Evolutionary conservation across 2,329 filamentous ascomycete species (phyloP), one percentile per base, ranked within the genome.

Genomic region (Rhynchosporium agropyri): DNA sequence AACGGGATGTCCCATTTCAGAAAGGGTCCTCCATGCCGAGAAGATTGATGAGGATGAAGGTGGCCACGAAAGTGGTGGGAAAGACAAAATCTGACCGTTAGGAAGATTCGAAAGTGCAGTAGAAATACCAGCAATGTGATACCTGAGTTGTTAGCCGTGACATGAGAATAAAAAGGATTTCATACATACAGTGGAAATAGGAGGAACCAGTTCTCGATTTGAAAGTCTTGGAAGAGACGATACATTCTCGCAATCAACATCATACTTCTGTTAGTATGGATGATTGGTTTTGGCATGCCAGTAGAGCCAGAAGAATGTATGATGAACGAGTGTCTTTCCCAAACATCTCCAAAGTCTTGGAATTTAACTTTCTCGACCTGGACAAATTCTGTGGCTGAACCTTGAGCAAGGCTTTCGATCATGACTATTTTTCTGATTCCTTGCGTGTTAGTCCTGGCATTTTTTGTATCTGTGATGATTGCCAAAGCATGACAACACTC

Each of bases 231-330:
- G 57, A 73, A 74, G 13, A 74, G 63, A 36, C 73, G 69, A 62
- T 74, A 74, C 72, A 74, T 74, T 42, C 72, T 65, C 38, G 73
- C 72, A 65, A 74, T 74, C 13, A 72, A 68, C 70, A 74, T 74
- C 66, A 74, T 70, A 61, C 74, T 74, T 43, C 73, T 62, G 61
- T 74, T 74, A 9, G 71, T 73, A 61, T 74, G 72, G 40, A 73
- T 67, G 8, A 73, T 69, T 4, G 72, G 71, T 56, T 74, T 74
- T 53, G 72, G 72, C 66, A 71, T 71, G 9, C 71, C 71, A 40
- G 72, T 74, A 3, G 71, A 73, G 10, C 71, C 71, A 36, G 69
- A 73, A 0, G 72, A 73, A 51, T 74, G 72, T 10, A 74, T 71
- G 26, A 74, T 70, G 56, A 73, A 73, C 8, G 69, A 63, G 50